A percentile compares a stretch with the other conserved stretches of the same genome.
phyloP scores from a whole-genome alignment of 129 eudicot species.

The Daucus carota region DNA sequence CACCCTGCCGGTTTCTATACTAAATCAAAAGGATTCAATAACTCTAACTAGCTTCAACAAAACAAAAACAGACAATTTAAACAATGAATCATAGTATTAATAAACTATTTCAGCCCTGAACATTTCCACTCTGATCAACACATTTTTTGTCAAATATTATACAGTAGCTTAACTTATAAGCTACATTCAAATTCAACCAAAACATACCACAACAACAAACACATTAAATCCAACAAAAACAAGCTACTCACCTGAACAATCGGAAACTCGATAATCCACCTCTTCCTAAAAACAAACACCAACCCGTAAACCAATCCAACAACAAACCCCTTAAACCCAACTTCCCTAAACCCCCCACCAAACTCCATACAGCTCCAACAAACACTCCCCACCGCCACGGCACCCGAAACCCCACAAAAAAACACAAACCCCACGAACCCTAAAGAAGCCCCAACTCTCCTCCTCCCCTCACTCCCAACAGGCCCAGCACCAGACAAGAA shows the following conservation, averaged over 20 bases:
- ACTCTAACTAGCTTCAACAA: background rate
- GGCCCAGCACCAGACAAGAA: conserved; percentile 36
- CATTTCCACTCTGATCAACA: background rate
- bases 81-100: background rate
- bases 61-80: background rate
- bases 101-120: background rate
- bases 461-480: conserved; percentile 27
- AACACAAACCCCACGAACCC: conserved; percentile 21
- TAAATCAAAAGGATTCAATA: background rate
- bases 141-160: background rate
- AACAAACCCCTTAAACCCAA: conserved; percentile 55
- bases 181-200: background rate
- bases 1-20: background rate
- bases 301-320: conserved; percentile 59
- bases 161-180: no score
- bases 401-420: conserved; percentile 38
- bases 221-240: background rate
- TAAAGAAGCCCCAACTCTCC: conserved; percentile 37
- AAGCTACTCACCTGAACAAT: conserved; percentile 58
- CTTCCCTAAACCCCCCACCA: conserved; percentile 13
- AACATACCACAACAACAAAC: background rate
- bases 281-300: conserved; percentile 34
- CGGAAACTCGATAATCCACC: conserved; percentile 78
- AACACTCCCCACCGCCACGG: conserved; percentile 31
- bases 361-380: conserved; percentile 31